Percentiles rank a stretch among this genome's conserved stretches.
phyloP scores from a whole-genome alignment of 139 green algal species.

The Nannochloris sp. region DNA sequence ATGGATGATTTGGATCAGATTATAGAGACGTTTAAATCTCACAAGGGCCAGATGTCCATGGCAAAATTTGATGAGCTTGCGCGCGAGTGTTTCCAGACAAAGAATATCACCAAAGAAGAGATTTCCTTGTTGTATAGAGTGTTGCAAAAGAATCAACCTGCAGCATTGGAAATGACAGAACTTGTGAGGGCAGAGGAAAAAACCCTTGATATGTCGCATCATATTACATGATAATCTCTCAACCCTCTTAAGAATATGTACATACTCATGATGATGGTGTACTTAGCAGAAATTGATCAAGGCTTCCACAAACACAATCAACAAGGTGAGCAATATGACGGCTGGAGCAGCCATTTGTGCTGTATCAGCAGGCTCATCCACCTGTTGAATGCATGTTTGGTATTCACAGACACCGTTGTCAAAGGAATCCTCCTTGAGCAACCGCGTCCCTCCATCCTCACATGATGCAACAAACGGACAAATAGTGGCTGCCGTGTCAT shows the following conservation, averaged over 20 bases:
- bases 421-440: constrained; percentile 21
- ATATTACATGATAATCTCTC: not conserved
- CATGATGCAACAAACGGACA: constrained; percentile 30
- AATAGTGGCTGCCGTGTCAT: constrained; percentile 14
- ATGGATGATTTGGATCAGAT: constrained; percentile 41
- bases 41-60: constrained; percentile 15
- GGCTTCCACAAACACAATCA: constrained; percentile 24
- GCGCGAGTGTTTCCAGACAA: constrained; percentile 7
- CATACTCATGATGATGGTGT: not conserved
- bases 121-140: constrained; percentile 40
- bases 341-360: constrained; percentile 24
- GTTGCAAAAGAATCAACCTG: constrained; percentile 27
- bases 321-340: constrained; percentile 12
- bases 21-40: constrained; percentile 1
- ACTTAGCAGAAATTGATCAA: constrained; percentile 28
- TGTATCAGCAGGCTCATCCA: constrained; percentile 3
- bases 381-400: constrained; percentile 5
- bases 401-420: constrained; percentile 46
- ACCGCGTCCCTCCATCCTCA: constrained; percentile 5
- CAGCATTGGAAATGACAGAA: constrained; percentile 23
- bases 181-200: constrained; percentile 24
- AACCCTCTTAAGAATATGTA: not conserved
- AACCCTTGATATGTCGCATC: not conserved
- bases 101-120: constrained; percentile 29
- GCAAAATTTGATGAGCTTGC: constrained; percentile 26